These are phyloP conservation scores for Colletotrichum horii DNA, from an alignment of 2,329 filamentous ascomycete genomes.

Conservation along the genomic window DNA sequence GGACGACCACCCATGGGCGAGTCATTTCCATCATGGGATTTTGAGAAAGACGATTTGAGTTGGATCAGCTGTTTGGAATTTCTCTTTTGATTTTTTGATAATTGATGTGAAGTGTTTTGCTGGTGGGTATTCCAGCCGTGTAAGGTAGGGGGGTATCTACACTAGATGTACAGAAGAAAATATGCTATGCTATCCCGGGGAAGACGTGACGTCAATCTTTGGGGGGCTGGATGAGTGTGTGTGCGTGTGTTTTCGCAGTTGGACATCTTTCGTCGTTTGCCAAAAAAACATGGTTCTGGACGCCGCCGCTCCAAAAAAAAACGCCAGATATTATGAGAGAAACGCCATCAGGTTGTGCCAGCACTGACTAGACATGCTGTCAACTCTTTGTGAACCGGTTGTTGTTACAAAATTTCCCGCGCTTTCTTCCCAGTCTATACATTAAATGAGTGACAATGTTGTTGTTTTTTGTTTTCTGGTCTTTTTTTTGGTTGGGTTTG, in stretches of 20 bases:
- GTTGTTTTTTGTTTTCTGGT: neutral
- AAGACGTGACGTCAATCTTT: neutral
- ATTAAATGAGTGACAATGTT: neutral
- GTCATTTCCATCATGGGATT: neutral
- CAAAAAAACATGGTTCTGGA: neutral
- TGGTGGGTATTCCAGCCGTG: neutral
- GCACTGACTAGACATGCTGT: neutral
- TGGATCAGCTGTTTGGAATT: neutral
- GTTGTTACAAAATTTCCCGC: neutral
- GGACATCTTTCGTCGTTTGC: neutral
- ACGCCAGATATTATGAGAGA: neutral
- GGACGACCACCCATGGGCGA: neutral
- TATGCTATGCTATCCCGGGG: neutral
- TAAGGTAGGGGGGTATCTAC: neutral
- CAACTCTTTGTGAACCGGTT: neutral
- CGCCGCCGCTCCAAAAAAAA: neutral
- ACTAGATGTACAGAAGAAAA: conserved; percentile 1
- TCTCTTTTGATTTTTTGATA: neutral
- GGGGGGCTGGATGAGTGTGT: neutral
- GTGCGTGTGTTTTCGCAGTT: neutral
- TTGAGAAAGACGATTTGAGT: neutral
- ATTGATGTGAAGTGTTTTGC: neutral
- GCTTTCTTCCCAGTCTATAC: neutral
- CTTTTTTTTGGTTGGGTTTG: neutral
- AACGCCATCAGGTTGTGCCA: neutral